Evolutionary conservation across 805 yeast species (phyloP), one percentile per base, ranked within the genome.

Genomic region (Babjeviella inositovora): DNA sequence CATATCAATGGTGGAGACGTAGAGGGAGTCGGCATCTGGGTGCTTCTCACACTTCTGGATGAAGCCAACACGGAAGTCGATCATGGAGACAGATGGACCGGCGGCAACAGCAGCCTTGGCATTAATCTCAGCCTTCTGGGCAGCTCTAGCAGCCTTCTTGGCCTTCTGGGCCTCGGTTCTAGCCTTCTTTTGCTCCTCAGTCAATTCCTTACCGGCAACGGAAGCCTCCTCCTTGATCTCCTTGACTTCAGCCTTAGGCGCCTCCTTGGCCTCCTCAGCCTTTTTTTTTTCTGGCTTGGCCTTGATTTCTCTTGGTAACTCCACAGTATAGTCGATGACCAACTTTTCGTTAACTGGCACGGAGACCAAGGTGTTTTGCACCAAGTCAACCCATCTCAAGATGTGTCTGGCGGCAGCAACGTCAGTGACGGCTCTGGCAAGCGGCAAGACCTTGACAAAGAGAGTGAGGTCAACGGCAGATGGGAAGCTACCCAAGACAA

Each of bases 1-100:
- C 62, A 80, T 72, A 32, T 92, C 81, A 39, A 90, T 90, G 24
- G 98, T 90, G 14, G 97, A 90, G 27, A 90, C 94, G 48, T 90
- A 90, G 39, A 90, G 62, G 2, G 94, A 65, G 53, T 90, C 99
- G 17, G 99, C 99, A 49, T 90, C 87, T 32, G 98, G 98, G 57
- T 90, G 99, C 50, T 80, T 81, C 43, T 80, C 62, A 25, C 96
- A 95, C 59, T 92, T 90, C 57, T 87, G 84, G 43, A 90, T 90
- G 62, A 74, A 82, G 25, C 99, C 99, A 32, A 90, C 95, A 46
- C 93, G 71, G 53, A 90, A 70, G 46, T 85, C 96, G 44, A 90
- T 70, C 62, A 73, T 57, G 11, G 93, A 67, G 37, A 58, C 61
- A 37, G 87, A 74, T 25, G 79, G 75, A 16, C 61, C 73, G 28